Conservation (phyloP, 2,329 filamentous ascomycete genomes). For the Proliferodiscus dingleyae region DNA sequence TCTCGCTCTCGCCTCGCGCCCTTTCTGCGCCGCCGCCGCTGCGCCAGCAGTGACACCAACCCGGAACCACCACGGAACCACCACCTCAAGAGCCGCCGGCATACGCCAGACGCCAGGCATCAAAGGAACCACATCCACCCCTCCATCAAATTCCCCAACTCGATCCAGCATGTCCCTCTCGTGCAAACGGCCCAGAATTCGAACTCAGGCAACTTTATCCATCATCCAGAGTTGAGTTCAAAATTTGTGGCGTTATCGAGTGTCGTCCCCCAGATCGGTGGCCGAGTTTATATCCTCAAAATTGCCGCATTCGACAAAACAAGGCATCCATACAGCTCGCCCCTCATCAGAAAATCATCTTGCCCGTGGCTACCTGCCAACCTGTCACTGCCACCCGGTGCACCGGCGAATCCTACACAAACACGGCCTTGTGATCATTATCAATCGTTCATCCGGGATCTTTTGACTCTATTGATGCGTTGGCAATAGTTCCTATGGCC, state of each 20-base stretch:
- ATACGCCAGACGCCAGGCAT: too few relatives aligned
- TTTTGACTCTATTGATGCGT: too few relatives aligned
- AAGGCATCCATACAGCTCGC: conserved; percentile 17
- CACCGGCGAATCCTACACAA: not conserved
- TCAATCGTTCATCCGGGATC: too few relatives aligned
- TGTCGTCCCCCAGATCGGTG: conserved; percentile 14
- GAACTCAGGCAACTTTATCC: not conserved
- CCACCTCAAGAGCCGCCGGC: too few relatives aligned
- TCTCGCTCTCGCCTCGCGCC: not conserved
- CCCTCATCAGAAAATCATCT: not conserved
- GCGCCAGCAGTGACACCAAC: not conserved
- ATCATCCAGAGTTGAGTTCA: conserved; percentile 19
- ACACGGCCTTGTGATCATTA: too few relatives aligned
- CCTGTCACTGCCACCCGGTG: not conserved
- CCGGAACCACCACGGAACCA: not conserved
- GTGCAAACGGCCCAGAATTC: conserved; percentile 8
- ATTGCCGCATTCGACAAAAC: conserved; percentile 17
- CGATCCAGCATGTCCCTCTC: conserved; percentile 4
- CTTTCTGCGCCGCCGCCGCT: not conserved
- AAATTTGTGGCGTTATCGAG: conserved; percentile 21
- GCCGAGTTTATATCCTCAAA: conserved; percentile 19
- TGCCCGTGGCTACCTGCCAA: not conserved
- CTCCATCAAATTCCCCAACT: not conserved
- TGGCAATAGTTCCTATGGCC: too few relatives aligned
- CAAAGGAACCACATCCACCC: too few relatives aligned